Base-by-base conservation (phyloP, 805 yeast genomes). In the Cyberlindnera suaveolens region DNA sequence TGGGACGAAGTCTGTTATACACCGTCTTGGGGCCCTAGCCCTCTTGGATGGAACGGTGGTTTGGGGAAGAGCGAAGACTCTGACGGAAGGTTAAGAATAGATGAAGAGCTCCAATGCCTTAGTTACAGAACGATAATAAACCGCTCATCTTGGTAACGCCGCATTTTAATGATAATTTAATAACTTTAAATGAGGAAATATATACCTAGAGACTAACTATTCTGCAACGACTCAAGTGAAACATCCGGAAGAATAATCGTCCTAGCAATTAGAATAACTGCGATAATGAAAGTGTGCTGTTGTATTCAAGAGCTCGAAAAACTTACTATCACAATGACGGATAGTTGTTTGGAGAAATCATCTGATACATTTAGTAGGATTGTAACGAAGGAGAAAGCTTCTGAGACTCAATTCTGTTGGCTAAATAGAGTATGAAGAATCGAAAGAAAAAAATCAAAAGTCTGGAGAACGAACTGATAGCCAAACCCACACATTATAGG, bases 371-470 rank as follows among this genome's bases (percentile, higher is more conserved):
- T 91, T 65, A 96, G 90, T 63, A 75, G 95, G 56, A 57, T 61
- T 6, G 64, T 75, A 45, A 98, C 97, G 0, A 63, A 71, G 23
- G 65, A 68, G 7, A 83, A 85, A 77, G 38, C 56, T 79, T 1
- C 66, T 93, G 31, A 77, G 86, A 4, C 95, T 97, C 6, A 80
- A 78, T 42, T 66, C 67, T 36, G 98, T 98, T 2, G 81, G 90
- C n/a, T 98, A 93, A 61, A 72, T 71, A 3, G 95, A 87, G 46
- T 93, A 89, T 61, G 99, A 93, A 61, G 78, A 71, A 35, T 85
- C 96, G 5, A 67, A 72, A 3, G 44, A 71, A 62, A 2, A 72
- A 64, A 31, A 80, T 88, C 47, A 57, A 64, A 10, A 66, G 61
- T 0, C 62, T 88, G 23, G 96, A 91, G 58, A 53, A 60, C 1